A percentile compares a stretch with the other conserved stretches of the same genome.
Conservation (phyloP, 352 stramenopile genomes). For the Chrysophaeum taylorii region DNA sequence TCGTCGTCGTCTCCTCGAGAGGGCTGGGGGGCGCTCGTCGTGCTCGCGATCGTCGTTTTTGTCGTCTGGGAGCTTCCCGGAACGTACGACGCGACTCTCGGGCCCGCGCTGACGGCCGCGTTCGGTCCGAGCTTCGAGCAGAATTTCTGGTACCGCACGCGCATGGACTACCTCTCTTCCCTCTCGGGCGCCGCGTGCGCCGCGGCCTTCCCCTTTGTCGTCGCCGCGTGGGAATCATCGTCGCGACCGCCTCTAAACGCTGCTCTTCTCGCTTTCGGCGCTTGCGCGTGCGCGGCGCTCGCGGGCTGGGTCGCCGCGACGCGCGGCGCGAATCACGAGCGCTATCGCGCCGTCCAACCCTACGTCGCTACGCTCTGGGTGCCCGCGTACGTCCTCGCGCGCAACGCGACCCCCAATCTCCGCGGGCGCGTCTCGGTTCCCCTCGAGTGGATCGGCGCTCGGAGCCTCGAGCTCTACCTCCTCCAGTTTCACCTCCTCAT, state of each 20-base stretch:
- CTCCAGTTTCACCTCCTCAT: constrained; percentile 13
- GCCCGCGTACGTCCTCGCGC: not conserved
- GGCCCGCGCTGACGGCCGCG: not conserved
- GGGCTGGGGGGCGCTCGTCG: not conserved
- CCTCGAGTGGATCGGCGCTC: constrained; percentile 2
- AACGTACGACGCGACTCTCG: not conserved
- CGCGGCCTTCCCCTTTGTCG: not conserved
- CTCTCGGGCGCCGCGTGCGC: not conserved
- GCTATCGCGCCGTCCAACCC: not conserved
- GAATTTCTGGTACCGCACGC: constrained; percentile 1
- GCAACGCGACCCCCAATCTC: not conserved
- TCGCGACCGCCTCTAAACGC: not conserved
- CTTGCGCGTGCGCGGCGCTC: too few species aligned
- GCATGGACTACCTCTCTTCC: constrained; percentile 11
- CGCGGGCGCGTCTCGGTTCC: not conserved
- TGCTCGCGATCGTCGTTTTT: not conserved
- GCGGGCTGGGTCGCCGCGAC: not conserved
- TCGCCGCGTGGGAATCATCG: not conserved
- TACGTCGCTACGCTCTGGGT: constrained; percentile 14
- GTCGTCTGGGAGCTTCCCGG: not conserved
- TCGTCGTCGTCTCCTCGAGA: too few species aligned
- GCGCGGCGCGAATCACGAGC: not conserved
- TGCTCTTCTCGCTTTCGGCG: too few species aligned
- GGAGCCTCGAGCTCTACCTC: constrained; percentile 6
- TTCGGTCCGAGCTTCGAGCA: not conserved